These are phyloP conservation scores for Trichosphaerium sp. DNA, from an alignment of 78 protist genomes.

Conservation along the genomic window DNA sequence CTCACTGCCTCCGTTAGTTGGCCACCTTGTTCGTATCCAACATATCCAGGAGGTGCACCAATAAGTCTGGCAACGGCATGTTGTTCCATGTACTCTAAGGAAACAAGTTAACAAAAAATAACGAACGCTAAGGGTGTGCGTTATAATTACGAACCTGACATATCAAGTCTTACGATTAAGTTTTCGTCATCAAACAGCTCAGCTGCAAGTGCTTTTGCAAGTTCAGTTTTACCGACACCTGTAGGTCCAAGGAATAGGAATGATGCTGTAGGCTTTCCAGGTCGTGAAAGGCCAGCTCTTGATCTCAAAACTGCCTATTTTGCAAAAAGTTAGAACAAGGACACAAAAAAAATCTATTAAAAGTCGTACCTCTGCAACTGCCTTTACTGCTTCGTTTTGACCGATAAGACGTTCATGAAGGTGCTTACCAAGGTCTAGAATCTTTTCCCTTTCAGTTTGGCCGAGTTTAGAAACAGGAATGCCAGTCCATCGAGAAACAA, in stretches of 20 bases:
- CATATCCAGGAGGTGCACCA: conserved; percentile 99
- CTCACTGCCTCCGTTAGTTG: conserved; percentile 97
- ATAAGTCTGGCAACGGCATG: conserved; percentile 87
- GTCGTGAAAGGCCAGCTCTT: conserved; percentile 83
- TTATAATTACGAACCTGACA: conserved; percentile 41
- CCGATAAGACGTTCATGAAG: conserved; percentile 89
- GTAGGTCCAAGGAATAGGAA: conserved; percentile 92
- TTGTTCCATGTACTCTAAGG: conserved; percentile 93
- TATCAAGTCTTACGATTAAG: conserved; percentile 90
- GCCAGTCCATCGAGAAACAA: conserved; percentile 92
- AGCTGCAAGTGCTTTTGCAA: conserved; percentile 88
- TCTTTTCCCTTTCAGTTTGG: conserved; percentile 68
- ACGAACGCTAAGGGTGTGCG: not conserved
- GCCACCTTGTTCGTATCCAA: conserved; percentile 97
- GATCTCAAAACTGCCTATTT: conserved; percentile 78
- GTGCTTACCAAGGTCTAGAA: conserved; percentile 54
- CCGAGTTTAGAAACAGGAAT: conserved; percentile 82
- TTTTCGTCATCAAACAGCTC: conserved; percentile 88
- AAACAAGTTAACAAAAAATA: no score
- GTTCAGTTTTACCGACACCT: conserved; percentile 95
- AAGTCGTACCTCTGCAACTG: conserved; percentile 87
- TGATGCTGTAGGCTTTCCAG: conserved; percentile 77
- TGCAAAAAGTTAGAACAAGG: no score
- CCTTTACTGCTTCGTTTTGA: conserved; percentile 90
- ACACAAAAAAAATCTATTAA: no score